Evolutionary conservation across 371 early-diverging fungal species (phyloP).

Genomic region (Mucor mucedo): DNA sequence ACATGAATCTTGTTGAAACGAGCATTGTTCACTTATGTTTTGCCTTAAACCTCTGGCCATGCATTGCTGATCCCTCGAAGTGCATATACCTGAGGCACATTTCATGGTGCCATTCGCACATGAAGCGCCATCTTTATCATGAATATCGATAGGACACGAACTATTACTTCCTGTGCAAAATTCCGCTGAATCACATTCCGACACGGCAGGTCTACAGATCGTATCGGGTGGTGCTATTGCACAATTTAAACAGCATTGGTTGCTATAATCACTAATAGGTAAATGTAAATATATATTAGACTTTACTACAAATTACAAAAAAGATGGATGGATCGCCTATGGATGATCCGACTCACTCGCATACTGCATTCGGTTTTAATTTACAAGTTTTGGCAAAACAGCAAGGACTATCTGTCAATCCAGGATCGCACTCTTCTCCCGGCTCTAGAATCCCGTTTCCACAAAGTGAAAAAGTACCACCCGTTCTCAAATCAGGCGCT

Average conservation of each 20-base stretch:
- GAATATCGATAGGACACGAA: constrained; percentile 78
- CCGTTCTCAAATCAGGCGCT: constrained; percentile 43
- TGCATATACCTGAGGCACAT: constrained; percentile 92
- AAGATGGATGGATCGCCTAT: neutral
- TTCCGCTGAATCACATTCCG: constrained; percentile 86
- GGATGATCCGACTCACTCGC: constrained; percentile 57
- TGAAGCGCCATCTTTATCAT: constrained; percentile 69
- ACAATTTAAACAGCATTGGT: constrained; percentile 85
- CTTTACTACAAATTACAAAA: neutral
- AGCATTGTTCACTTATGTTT: constrained; percentile 54
- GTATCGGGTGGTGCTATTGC: constrained; percentile 62
- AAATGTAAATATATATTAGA: no score
- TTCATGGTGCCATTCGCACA: constrained; percentile 67
- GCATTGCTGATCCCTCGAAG: constrained; percentile 87
- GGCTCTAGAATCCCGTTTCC: constrained; percentile 93
- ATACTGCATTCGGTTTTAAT: constrained; percentile 76
- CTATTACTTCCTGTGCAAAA: constrained; percentile 78
- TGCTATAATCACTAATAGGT: constrained; percentile 72
- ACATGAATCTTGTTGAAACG: constrained; percentile 65
- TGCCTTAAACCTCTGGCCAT: constrained; percentile 61
- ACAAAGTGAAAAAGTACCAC: constrained; percentile 70
- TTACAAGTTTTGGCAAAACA: constrained; percentile 84
- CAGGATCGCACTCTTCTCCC: constrained; percentile 95
- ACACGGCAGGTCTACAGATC: constrained; percentile 79
- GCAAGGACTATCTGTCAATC: constrained; percentile 77